Percentiles rank a stretch among this genome's conserved stretches.
phyloP scores from a whole-genome alignment of 164 flowering plant genomes.

The Magnolia kwangsiensis region DNA sequence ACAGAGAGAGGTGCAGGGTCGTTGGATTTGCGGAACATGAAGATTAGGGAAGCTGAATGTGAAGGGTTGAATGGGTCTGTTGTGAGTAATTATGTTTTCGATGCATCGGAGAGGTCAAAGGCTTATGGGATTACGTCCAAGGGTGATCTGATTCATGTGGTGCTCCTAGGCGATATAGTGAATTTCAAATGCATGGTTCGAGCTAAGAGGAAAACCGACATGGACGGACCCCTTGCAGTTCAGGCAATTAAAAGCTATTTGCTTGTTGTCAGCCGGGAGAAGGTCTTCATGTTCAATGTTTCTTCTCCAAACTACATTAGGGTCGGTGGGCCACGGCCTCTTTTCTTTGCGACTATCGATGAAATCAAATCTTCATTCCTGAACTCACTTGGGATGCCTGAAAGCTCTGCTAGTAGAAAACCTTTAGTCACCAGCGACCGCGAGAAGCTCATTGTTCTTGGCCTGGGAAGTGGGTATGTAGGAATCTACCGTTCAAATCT shows the following conservation, averaged over 20 bases:
- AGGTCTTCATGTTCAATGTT: constrained; percentile 73
- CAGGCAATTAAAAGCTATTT: constrained; percentile 85
- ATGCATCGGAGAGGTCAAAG: constrained; percentile 77
- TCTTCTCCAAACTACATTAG: constrained; percentile 77
- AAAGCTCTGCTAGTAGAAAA: constrained; percentile 14
- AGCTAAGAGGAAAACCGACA: constrained; percentile 68
- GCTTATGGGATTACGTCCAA: constrained; percentile 87
- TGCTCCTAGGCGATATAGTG: constrained; percentile 72
- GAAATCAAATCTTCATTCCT: constrained; percentile 72
- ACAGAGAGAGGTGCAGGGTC: constrained; percentile 92
- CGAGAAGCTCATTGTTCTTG: constrained; percentile 74
- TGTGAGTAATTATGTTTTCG: constrained; percentile 69
- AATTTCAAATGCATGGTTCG: constrained; percentile 94
- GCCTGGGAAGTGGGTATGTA: constrained; percentile 78
- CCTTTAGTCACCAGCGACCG: constrained; percentile 74
- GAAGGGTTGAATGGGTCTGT: constrained; percentile 79
- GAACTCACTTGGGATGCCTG: constrained; percentile 28
- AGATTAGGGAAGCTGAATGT: constrained; percentile 69
- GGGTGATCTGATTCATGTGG: constrained; percentile 74
- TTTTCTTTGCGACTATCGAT: constrained; percentile 64
- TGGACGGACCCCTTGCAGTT: constrained; percentile 56
- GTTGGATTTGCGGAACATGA: constrained; percentile 86
- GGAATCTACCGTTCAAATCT: constrained; percentile 83
- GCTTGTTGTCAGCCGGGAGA: constrained; percentile 56
- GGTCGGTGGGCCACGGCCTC: constrained; percentile 59